Percentiles rank a stretch among this genome's conserved stretches.
These are phyloP conservation scores for Euptelea pleiosperma DNA, from an alignment of 164 flowering plant species.

Conservation along the genomic window DNA sequence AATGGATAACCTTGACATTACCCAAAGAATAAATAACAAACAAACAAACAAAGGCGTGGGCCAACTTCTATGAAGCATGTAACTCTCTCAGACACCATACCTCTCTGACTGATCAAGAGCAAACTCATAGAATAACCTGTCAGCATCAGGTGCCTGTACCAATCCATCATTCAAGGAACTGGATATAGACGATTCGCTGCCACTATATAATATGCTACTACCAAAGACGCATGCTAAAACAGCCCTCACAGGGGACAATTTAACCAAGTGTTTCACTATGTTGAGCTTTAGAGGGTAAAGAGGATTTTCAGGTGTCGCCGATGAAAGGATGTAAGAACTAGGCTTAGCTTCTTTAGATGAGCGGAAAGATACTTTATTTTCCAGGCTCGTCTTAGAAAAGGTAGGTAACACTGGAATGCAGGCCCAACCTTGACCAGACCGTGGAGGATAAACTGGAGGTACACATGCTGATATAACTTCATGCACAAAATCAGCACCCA, in stretches of 20 bases:
- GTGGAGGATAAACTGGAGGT: slow-evolving; percentile 93
- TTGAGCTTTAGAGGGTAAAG: slow-evolving; percentile 86
- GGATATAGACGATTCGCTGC: slow-evolving; percentile 52
- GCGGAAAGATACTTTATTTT: slow-evolving; percentile 48
- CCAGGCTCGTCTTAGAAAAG: slow-evolving; percentile 39
- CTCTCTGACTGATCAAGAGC: slow-evolving; percentile 98
- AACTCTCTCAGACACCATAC: slow-evolving; percentile 31
- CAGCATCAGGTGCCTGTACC: slow-evolving; percentile 62
- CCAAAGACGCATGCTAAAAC: slow-evolving; percentile 96
- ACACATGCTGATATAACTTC: slow-evolving; percentile 98
- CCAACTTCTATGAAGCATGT: neutral
- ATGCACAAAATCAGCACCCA: slow-evolving; percentile 95
- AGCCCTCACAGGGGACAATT: slow-evolving; percentile 90
- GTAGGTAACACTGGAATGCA: slow-evolving; percentile 76
- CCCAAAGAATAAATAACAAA: neutral
- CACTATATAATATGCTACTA: slow-evolving; percentile 66
- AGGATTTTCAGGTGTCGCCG: slow-evolving; percentile 56
- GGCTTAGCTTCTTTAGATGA: slow-evolving; percentile 63
- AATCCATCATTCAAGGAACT: slow-evolving; percentile 50
- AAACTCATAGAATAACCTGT: slow-evolving; percentile 86
- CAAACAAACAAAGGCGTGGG: neutral
- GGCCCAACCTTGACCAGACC: slow-evolving; percentile 97
- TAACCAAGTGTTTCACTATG: slow-evolving; percentile 82
- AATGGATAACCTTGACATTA: neutral
- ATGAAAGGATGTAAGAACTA: slow-evolving; percentile 44